Conservation (phyloP, 345 rosid species). For the Mangifera indica region DNA sequence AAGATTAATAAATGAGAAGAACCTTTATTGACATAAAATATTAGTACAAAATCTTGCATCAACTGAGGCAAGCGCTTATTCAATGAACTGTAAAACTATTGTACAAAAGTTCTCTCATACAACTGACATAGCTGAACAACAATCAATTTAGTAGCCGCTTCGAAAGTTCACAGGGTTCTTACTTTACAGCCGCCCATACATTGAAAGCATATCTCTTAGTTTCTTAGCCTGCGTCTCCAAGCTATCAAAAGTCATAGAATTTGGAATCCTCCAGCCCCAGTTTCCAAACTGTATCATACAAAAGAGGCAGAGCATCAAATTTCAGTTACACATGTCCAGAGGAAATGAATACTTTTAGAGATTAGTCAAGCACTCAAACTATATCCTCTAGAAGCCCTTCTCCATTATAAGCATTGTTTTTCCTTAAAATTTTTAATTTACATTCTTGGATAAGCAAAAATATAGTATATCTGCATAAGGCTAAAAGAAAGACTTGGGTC, state of each 20-base stretch:
- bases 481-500: background rate
- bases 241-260: slow-evolving; percentile 54
- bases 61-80: slow-evolving; percentile 7
- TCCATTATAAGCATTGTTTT: background rate
- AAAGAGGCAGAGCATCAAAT: background rate
- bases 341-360: too few relatives aligned
- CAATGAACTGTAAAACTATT: background rate
- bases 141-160: background rate
- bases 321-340: too few relatives aligned
- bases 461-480: background rate
- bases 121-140: background rate
- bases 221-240: slow-evolving; percentile 54
- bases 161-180: slow-evolving; percentile 2
- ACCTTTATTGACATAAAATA: background rate
- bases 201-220: slow-evolving; percentile 52
- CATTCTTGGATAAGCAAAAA: background rate
- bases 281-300: slow-evolving; percentile 57
- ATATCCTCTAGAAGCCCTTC: too few relatives aligned
- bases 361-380: too few relatives aligned
- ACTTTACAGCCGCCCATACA: slow-evolving; percentile 57
- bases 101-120: background rate
- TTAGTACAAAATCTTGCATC: background rate
- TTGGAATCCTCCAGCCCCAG: slow-evolving; percentile 91
- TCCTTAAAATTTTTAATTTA: background rate
- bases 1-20: background rate